Percentiles rank a stretch among this genome's conserved stretches.
Evolutionary conservation across 805 yeast species (phyloP).

Genomic region (Diddensiella transvaalensis): DNA sequence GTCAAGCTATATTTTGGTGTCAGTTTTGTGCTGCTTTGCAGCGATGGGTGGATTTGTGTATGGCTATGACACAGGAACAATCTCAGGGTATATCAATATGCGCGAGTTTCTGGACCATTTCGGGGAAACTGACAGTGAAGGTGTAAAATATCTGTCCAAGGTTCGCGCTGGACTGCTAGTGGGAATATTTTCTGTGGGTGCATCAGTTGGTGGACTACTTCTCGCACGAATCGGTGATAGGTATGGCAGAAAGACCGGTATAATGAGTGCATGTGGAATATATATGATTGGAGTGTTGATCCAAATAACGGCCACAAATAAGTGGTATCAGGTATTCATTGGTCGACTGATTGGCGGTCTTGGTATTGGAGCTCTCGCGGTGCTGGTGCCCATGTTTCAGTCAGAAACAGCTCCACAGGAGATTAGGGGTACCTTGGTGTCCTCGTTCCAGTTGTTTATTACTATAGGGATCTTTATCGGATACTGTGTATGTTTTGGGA

Average conservation of each 20-base stretch:
- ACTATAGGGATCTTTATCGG: slow-evolving; percentile 75
- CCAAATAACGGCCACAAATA: slow-evolving; percentile 42
- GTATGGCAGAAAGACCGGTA: slow-evolving; percentile 45
- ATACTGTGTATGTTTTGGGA: slow-evolving; percentile 66
- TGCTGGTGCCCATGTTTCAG: slow-evolving; percentile 72
- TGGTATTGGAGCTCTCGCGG: slow-evolving; percentile 75
- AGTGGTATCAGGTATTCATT: slow-evolving; percentile 47
- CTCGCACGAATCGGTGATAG: slow-evolving; percentile 50
- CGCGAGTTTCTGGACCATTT: slow-evolving; percentile 47
- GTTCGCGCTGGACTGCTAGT: slow-evolving; percentile 60
- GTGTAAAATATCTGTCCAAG: slow-evolving; percentile 42
- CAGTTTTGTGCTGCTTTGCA: slow-evolving; percentile 44
- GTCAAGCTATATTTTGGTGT: slow-evolving; percentile 16
- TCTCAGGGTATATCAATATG: slow-evolving; percentile 63
- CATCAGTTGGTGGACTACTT: slow-evolving; percentile 61
- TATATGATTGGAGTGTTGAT: slow-evolving; percentile 53
- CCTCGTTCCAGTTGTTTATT: slow-evolving; percentile 70
- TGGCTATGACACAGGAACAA: slow-evolving; percentile 93
- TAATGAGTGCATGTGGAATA: slow-evolving; percentile 41
- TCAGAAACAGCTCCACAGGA: slow-evolving; percentile 76
- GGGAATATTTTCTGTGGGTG: slow-evolving; percentile 69
- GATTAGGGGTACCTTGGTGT: slow-evolving; percentile 74
- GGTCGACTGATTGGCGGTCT: slow-evolving; percentile 73
- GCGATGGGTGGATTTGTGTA: slow-evolving; percentile 62
- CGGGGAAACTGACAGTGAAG: slow-evolving; percentile 36